A percentile compares a stretch with the other conserved stretches of the same genome.
Conservation (phyloP, 75 land plant species). For the Pinus taeda region DNA sequence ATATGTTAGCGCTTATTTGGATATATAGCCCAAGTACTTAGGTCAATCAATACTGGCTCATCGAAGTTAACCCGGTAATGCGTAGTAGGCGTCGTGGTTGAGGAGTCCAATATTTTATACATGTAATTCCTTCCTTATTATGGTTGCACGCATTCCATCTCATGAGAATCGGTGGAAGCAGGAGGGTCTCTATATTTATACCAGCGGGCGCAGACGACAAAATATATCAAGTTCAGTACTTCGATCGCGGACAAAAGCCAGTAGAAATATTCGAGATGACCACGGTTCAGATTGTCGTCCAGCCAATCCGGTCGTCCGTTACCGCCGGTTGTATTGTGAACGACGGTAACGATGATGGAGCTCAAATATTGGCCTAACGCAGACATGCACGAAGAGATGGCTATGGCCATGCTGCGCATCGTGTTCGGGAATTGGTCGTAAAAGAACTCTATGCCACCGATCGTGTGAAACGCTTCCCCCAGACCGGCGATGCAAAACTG, state of each 20-base stretch:
- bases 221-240: constrained; percentile 1
- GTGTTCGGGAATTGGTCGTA: constrained; percentile 12
- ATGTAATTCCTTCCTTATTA: no score
- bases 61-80: no score
- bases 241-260: constrained; percentile 5
- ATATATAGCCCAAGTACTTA: no score
- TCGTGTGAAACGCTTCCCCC: constrained; percentile 10
- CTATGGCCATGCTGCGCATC: constrained; percentile 11
- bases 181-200: constrained; percentile 8
- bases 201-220: constrained; percentile 4
- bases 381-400: neutral
- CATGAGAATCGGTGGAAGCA: no score
- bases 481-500: constrained; percentile 13
- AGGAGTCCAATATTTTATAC: no score
- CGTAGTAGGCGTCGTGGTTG: no score
- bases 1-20: no score
- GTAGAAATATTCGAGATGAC: constrained; percentile 18
- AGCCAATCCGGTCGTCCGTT: constrained; percentile 2
- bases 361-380: constrained; percentile 9
- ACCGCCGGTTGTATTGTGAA: neutral
- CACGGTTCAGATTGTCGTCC: constrained; percentile 10
- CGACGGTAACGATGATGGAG: constrained; percentile 10
- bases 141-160: no score
- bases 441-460: constrained; percentile 16
- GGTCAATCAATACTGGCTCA: no score